Evolutionary conservation across 2,329 filamentous ascomycete species (phyloP), one percentile per base, ranked within the genome.

Genomic region (Arthrobotrys conoides): DNA sequence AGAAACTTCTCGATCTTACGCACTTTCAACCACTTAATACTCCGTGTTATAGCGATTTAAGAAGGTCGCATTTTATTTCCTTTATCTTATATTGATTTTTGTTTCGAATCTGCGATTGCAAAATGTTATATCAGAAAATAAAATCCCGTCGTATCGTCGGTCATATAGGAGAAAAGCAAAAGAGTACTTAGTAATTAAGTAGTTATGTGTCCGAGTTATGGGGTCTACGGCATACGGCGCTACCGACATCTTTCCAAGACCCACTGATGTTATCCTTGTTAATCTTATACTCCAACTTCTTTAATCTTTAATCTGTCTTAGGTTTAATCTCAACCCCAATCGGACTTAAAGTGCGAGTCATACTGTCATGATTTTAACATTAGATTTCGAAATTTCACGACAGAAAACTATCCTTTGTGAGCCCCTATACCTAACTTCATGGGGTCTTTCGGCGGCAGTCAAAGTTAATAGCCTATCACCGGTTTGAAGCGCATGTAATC

Each of bases 11-110:
- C 36, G 36, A 44, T 41, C 27, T 22, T 38, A 9, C 22, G 2
- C 16, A n/a, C 6, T 30, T 10, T n/a, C 48, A n/a, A 66, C 44
- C 20, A 18, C 49, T 68, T 61, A 44, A 61, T 61, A 27, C 33
- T 27, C 57, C 57, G 33, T 44, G 4, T 27, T 61, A 61, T 61
- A 44, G 57, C 57, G n/a, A 61, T 61, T 61, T 41, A 30, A 61
- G 57, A 61, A 59, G 57, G 57, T 44, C n/a, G 57, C 57, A 44
- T n/a, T 44, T 27, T 24, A 12, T 24, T 46, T 18, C 22, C 3
- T 30, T 30, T 30, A 30, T 30, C 6, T 3, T 30, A 30, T 24
- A 41, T 61, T 27, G 36, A 49, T 16, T 18, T 16, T 18, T 41
- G 55, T 61, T 61, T 41, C 33, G 55, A 61, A 61, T n/a, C n/a